Evolutionary conservation across 2,329 filamentous ascomycete species (phyloP), one percentile per base, ranked within the genome.

Genomic region (Botrytis pseudocinerea): DNA sequence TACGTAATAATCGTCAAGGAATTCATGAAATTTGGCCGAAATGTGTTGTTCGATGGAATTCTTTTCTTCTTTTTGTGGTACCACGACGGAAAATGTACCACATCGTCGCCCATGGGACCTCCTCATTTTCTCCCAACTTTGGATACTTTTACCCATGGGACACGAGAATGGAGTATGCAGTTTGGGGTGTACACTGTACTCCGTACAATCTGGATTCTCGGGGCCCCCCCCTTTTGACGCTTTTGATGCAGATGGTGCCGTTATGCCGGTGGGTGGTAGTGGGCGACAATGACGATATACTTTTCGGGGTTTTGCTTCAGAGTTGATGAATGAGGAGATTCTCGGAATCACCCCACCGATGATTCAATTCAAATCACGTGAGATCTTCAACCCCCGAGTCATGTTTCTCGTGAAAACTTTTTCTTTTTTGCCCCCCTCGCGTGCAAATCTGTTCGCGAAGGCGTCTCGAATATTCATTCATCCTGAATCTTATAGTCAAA

Each of bases 101-200:
- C 46, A 68, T 54, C 18, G 35, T 68, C 46, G 64, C 64, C 64
- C 64, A 68, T 68, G 64, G 64, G 64, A 68, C 64, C 64, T 66
- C 64, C 64, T 54, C 64, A 68, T 68, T 68, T 51, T 68, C 64
- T 68, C 64, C 64, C 46, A n/a, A 54, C 42, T 68, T 54, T 65
- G 38, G 28, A 18, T 62, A n/a, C 16, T 9, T 40, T 40, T 40
- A 40, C 46, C 64, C 64, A 68, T 54, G 64, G 64, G 63, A 51
- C 64, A 68, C 35, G 35, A 54, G 46, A 48, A 68, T 68, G 64
- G 64, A 66, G 64, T 66, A 66, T 44, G 32, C 64, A 54, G 46
- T 16, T 54, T 40, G 64, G 46, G 46, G 64, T 35, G 20, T 25
- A 68, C 51, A 32, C 51, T 57, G 51, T 32, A 57, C 51, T 57